Evolutionary conservation across 2,329 filamentous ascomycete genomes (phyloP).

Genomic region (Fusarium sp.): DNA sequence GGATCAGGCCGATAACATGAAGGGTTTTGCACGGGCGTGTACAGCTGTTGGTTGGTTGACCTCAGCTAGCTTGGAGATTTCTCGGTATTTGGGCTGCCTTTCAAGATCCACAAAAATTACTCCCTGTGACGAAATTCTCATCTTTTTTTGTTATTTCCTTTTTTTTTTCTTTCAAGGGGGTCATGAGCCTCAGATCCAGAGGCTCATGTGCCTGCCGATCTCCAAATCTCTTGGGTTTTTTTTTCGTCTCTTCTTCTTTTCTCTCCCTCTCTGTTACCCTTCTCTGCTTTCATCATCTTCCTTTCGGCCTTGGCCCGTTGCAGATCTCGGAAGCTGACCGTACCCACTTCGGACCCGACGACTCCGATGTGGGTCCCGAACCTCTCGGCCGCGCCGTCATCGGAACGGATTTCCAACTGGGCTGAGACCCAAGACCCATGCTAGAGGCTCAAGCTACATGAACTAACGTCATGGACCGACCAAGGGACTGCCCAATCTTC

Average conservation of each 20-base stretch:
- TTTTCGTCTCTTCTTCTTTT: not conserved
- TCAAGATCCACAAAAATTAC: constrained; percentile 12
- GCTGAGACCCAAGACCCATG: constrained; percentile 26
- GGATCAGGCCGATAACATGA: constrained; percentile 2
- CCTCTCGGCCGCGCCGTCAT: constrained; percentile 31
- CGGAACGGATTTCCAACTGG: constrained; percentile 28
- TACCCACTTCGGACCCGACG: constrained; percentile 35
- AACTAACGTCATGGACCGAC: constrained; percentile 32
- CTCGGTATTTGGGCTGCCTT: constrained; percentile 36
- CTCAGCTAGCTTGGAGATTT: constrained; percentile 35
- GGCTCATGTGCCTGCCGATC: not conserved
- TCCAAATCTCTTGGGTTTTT: not conserved
- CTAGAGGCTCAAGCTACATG: constrained; percentile 28
- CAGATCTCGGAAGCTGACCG: not conserved
- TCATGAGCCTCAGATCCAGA: constrained; percentile 20
- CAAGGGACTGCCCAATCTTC: constrained; percentile 22
- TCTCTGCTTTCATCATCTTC: not conserved
- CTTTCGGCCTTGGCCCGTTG: constrained; percentile 1
- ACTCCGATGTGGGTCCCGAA: constrained; percentile 30
- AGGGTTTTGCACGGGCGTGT: not conserved
- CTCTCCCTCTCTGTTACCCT: not conserved
- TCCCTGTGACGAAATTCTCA: constrained; percentile 8
- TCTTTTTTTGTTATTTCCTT: constrained; percentile 20
- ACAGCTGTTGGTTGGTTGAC: not conserved
- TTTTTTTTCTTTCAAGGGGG: not conserved